A percentile compares a stretch with the other conserved stretches of the same genome.
Evolutionary conservation across 352 stramenopile genomes (phyloP).

Genomic region (Phytophthora fragariae): DNA sequence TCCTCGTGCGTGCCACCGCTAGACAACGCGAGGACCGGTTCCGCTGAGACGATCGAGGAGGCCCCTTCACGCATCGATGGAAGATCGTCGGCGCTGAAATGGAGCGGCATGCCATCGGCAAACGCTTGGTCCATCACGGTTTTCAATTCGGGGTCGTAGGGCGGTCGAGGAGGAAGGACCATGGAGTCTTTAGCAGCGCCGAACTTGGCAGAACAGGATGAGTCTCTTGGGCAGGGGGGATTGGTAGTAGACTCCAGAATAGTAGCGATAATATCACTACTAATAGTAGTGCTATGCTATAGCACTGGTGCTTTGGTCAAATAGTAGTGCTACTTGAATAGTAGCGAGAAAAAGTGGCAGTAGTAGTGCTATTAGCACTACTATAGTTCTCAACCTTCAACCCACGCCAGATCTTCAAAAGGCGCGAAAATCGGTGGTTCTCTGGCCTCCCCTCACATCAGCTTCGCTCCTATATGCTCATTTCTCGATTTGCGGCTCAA

Average conservation of each 20-base stretch:
- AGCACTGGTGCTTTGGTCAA: too few species aligned
- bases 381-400: too few species aligned
- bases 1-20: constrained; percentile 24
- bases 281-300: too few species aligned
- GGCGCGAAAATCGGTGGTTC: too few species aligned
- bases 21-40: constrained; percentile 7
- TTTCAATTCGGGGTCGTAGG: constrained; percentile 33
- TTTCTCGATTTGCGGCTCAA: too few species aligned
- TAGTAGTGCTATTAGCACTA: too few species aligned
- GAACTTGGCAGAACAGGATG: background rate
- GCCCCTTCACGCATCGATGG: constrained; percentile 15
- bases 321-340: too few species aligned
- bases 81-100: constrained; percentile 20
- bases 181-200: constrained; percentile 1
- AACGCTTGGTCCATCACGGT: constrained; percentile 19
- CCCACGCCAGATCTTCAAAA: too few species aligned
- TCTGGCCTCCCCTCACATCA: too few species aligned
- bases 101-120: constrained; percentile 20
- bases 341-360: too few species aligned
- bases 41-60: constrained; percentile 12
- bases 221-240: background rate
- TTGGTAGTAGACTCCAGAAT: background rate
- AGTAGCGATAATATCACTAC: too few species aligned
- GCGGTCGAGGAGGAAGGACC: constrained; percentile 16
- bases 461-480: too few species aligned